These are phyloP conservation scores for Tremellales sp. DNA, from an alignment of 1,284 basidiomycete genomes.

Conservation along the genomic window DNA sequence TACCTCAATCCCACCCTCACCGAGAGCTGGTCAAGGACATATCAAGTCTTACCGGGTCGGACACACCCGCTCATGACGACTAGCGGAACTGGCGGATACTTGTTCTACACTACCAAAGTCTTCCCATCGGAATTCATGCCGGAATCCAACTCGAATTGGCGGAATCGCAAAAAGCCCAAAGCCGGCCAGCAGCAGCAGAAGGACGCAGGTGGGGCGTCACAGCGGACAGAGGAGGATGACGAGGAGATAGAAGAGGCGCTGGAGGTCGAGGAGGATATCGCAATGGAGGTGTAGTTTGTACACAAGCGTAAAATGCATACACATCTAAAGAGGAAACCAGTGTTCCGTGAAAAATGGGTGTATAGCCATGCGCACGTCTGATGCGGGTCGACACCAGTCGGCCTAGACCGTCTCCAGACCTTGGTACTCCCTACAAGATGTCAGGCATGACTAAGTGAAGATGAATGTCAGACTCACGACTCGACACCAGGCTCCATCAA, in stretches of 20 bases:
- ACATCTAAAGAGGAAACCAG: too few species aligned
- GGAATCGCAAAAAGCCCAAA: neutral
- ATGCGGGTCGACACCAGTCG: neutral
- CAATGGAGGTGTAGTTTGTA: neutral
- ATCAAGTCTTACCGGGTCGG: slow-evolving; percentile 88
- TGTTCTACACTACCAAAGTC: slow-evolving; percentile 82
- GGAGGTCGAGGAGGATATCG: neutral
- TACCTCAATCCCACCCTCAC: slow-evolving; percentile 77
- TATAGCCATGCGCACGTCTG: too few species aligned
- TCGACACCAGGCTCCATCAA: slow-evolving; percentile 56
- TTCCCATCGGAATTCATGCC: slow-evolving; percentile 32
- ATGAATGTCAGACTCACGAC: slow-evolving; percentile 17
- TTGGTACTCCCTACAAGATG: slow-evolving; percentile 27
- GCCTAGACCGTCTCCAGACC: slow-evolving; percentile 36
- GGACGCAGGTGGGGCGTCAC: too few species aligned
- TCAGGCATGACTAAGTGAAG: neutral
- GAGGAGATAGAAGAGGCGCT: neutral
- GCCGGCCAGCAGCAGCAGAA: neutral
- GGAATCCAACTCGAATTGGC: neutral
- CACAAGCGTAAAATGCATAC: too few species aligned
- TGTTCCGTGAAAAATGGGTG: too few species aligned
- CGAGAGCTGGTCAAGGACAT: slow-evolving; percentile 84
- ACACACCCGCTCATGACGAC: slow-evolving; percentile 95
- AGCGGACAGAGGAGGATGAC: slow-evolving; percentile 2
- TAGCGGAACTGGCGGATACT: slow-evolving; percentile 81